Evolutionary conservation across 352 stramenopile species (phyloP).

Genomic region (Phytophthora crassamura): DNA sequence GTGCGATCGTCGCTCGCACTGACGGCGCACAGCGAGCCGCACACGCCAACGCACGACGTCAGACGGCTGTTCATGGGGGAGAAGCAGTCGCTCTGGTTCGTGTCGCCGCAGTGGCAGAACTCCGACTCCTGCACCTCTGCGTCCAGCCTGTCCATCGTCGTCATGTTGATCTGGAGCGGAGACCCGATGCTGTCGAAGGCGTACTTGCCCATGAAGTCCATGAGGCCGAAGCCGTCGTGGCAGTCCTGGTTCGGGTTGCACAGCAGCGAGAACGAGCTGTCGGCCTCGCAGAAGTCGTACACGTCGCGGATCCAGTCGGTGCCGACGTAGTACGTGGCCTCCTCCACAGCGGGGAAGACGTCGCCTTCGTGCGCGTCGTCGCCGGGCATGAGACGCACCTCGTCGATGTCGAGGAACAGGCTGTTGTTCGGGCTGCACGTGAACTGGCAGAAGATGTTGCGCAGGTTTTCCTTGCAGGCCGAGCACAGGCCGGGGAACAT

Average conservation of each 20-base stretch:
- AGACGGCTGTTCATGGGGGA: conserved; percentile 53
- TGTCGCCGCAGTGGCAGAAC: conserved; percentile 54
- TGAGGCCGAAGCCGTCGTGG: conserved; percentile 56
- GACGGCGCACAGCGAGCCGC: conserved; percentile 56
- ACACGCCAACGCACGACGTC: conserved; percentile 60
- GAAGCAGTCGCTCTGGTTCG: conserved; percentile 54
- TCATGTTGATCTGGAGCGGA: conserved; percentile 70
- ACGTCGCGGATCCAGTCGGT: conserved; percentile 70
- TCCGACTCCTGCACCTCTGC: conserved; percentile 37
- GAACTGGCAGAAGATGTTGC: conserved; percentile 73
- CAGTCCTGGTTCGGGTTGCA: conserved; percentile 66
- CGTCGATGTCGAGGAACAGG: conserved; percentile 60
- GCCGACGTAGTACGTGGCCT: conserved; percentile 67
- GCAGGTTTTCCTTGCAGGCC: conserved; percentile 68
- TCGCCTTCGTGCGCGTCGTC: conserved; percentile 45
- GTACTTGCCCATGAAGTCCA: conserved; percentile 71
- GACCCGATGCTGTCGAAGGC: conserved; percentile 67
- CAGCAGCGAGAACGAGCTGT: conserved; percentile 62
- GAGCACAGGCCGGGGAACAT: conserved; percentile 68
- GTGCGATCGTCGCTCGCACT: conserved; percentile 41
- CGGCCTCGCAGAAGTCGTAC: conserved; percentile 67
- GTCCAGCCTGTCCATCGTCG: conserved; percentile 43
- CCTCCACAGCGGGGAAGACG: conserved; percentile 60
- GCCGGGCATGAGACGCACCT: conserved; percentile 58
- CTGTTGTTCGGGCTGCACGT: conserved; percentile 74